Base-by-base conservation (phyloP, 2,329 filamentous ascomycete species). In the Akanthomyces lecanii region DNA sequence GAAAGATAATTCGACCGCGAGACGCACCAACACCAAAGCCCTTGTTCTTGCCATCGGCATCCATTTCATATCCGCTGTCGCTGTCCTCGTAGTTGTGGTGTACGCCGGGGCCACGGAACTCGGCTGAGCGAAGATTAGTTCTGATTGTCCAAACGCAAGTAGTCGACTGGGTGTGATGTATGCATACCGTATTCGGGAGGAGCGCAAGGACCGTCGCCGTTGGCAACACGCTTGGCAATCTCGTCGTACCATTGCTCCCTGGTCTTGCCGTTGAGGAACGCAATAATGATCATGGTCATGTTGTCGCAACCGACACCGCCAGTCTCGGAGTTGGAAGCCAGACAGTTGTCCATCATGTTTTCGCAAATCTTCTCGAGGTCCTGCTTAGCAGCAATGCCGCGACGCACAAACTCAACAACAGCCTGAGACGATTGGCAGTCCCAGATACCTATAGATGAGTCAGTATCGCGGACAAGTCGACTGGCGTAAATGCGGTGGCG, bases 331-430 rank as follows among this genome's bases (percentile, higher is more conserved):
- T 96, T 98, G 65, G 93, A 96, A 47, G 95, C 93, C 68, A 99
- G 83, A 75, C 95, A 99, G 81, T 98, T 99, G 82, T 99, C 94
- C 95, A 99, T 99, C 92, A 99, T 97, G 81, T 99, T 99, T 79
- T 99, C 95, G 77, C 94, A 98, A 72, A 99, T 98, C 75, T 91
- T 90, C 62, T 93, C 88, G 58, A 99, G 85, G 56, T 96, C 90
- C 79, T 99, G 95, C 82, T 97, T 97, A 58, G 93, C 93, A 56
- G 92, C 94, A 75, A 99, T 97, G 63, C 95, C 95, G 73, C 95
- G 89, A 75, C 95, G 87, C 67, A 98, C 95, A 74, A 99, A 99
- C 77, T 99, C 95, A 69, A 98, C 82, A 40, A 99, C 95, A 45
- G 94, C 91, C 81, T 99, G 95, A 52, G 95, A 99, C 63, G 95